Evolutionary conservation across 2,329 filamentous ascomycete genomes (phyloP).

Genomic region (Exserohilum turcica): DNA sequence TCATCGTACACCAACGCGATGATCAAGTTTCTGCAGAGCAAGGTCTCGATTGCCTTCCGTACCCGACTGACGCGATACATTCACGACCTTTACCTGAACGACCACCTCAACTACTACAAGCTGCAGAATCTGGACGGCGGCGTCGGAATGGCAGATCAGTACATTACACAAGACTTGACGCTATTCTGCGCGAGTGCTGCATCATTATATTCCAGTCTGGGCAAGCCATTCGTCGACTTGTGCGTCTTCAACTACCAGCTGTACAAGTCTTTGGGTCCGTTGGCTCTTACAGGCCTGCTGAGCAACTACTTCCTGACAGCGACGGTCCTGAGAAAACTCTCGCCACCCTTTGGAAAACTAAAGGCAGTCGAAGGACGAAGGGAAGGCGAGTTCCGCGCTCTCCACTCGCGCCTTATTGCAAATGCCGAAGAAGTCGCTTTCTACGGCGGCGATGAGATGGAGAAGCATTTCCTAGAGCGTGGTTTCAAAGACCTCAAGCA

Average conservation of each 20-base stretch:
- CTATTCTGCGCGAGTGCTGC: slow-evolving; percentile 93
- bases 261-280: slow-evolving; percentile 84
- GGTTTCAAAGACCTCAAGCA: slow-evolving; percentile 91
- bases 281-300: slow-evolving; percentile 83
- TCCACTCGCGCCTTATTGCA: slow-evolving; percentile 90
- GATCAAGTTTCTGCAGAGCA: slow-evolving; percentile 98
- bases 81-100: slow-evolving; percentile 93
- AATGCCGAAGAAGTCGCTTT: slow-evolving; percentile 98
- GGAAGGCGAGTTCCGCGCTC: slow-evolving; percentile 90
- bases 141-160: slow-evolving; percentile 91
- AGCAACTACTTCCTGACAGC: slow-evolving; percentile 95
- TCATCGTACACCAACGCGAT: slow-evolving; percentile 98
- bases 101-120: slow-evolving; percentile 96
- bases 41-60: slow-evolving; percentile 97
- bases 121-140: slow-evolving; percentile 90
- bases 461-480: slow-evolving; percentile 87
- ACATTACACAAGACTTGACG: slow-evolving; percentile 95
- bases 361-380: slow-evolving; percentile 95
- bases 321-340: slow-evolving; percentile 83
- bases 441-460: slow-evolving; percentile 93
- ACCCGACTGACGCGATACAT: slow-evolving; percentile 95
- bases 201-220: slow-evolving; percentile 90
- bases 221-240: slow-evolving; percentile 97
- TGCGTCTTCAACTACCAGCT: slow-evolving; percentile 98
- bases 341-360: slow-evolving; percentile 93